Base-by-base conservation (phyloP, 2,329 filamentous ascomycete species). In the Kalmusia sp. region DNA sequence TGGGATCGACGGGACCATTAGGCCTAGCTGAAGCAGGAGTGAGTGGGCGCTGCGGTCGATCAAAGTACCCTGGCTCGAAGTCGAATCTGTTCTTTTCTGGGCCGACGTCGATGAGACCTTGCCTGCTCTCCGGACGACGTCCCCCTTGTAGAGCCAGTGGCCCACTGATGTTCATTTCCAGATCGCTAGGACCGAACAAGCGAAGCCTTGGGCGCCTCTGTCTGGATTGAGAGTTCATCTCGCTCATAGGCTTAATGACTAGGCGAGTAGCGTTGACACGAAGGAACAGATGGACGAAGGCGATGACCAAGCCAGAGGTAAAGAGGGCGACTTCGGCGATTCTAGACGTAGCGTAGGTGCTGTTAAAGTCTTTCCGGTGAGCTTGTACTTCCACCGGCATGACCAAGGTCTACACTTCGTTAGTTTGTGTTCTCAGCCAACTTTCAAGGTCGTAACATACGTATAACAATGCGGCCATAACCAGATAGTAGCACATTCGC, bases 401-500 rank as follows among this genome's bases (percentile, higher is more conserved):
- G 14, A 88, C 78, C 50, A 88, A 76, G 40, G 87, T 80, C 37
- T 80, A 27, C 21, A 24, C 4, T 21, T 21, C 15, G 57, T 60
- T 52, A 66, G 52, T 19, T 34, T 12, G 9, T 12, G 2, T 4
- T 28, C 5, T 17, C 4, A 7, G 24, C 6, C 31, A 28, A 19
- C 3, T 15, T 11, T 39, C 15, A 11, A 11, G 63, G 89, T 87
- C 68, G 11, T 7, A 21, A 37, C 44, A 19, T 54, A 77, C 67
- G 81, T 84, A 49, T 80, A 85, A 43, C 83, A 74, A 70, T 49
- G 85, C 75, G 14, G 80, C 84, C 47, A 88, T 69, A 1, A 80
- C 71, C 57, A 89, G 76, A 66, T 87, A 90, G 68, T 88, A 90
- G 9, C 88, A 84, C 85, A 90, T 89, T 54, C 85, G 80, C 6